phyloP scores from a whole-genome alignment of 2,329 filamentous ascomycete species.

The Bipolaris victoriae region DNA sequence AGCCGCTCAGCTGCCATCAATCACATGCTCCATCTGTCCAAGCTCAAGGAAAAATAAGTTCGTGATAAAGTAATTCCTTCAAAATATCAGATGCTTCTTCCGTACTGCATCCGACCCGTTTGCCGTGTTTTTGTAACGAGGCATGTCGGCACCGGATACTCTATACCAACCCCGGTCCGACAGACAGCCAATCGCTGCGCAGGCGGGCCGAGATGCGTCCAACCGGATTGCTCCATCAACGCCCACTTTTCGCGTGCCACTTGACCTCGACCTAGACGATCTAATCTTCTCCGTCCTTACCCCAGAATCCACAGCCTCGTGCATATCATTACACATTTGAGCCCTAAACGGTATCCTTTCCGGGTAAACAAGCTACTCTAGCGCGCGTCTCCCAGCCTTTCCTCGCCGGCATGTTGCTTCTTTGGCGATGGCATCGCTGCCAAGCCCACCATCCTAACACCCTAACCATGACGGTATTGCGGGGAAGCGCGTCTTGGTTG shows the following conservation, averaged over 20 bases:
- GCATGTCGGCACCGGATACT: neutral
- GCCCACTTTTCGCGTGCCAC: slow-evolving; percentile 4
- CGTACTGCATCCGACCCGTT: neutral
- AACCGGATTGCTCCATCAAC: slow-evolving; percentile 10
- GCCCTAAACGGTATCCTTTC: slow-evolving; percentile 19
- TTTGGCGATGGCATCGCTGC: slow-evolving; percentile 17
- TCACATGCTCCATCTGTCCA: neutral
- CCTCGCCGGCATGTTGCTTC: slow-evolving; percentile 22
- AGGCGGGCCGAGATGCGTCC: slow-evolving; percentile 25
- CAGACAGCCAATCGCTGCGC: slow-evolving; percentile 15
- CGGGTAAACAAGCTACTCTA: slow-evolving; percentile 12
- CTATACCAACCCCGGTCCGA: slow-evolving; percentile 20
- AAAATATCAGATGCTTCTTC: neutral
- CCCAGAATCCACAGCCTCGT: slow-evolving; percentile 13
- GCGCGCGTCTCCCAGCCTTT: slow-evolving; percentile 6
- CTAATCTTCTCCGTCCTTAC: slow-evolving; percentile 12
- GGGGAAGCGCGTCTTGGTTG: slow-evolving; percentile 31
- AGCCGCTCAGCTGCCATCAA: neutral
- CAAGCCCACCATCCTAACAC: slow-evolving; percentile 19
- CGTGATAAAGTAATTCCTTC: neutral
- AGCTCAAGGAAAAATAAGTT: neutral
- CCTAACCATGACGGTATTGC: slow-evolving; percentile 24
- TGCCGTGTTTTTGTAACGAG: neutral
- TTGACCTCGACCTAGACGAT: slow-evolving; percentile 4
- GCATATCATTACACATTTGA: neutral